Evolutionary conservation across 2,329 filamentous ascomycete genomes (phyloP).

Genomic region (Exophiala bonariae): DNA sequence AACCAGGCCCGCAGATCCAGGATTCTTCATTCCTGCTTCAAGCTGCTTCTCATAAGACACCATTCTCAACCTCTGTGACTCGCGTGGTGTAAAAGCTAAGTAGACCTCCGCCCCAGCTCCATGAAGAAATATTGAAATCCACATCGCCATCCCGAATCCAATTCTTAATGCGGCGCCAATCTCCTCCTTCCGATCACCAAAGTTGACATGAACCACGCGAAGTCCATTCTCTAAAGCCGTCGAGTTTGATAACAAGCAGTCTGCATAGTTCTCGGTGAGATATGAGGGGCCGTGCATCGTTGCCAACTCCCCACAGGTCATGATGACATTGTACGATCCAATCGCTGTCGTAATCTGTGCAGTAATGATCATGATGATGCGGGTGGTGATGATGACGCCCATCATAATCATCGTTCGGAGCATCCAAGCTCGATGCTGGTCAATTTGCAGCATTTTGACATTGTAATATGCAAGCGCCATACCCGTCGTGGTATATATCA

Average conservation of each 20-base stretch:
- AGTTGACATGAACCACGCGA: conserved; percentile 8
- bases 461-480: conserved; percentile 53
- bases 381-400: conserved; percentile 28
- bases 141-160: conserved; percentile 15
- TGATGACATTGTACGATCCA: conserved; percentile 36
- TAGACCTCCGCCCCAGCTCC: conserved; percentile 15
- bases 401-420: conserved; percentile 49
- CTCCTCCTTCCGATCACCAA: conserved; percentile 5
- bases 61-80: conserved; percentile 12
- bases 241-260: conserved; percentile 2
- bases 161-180: conserved; percentile 9
- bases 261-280: neutral
- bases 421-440: conserved; percentile 65
- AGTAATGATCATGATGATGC: conserved; percentile 41
- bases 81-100: conserved; percentile 16
- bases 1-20: conserved; percentile 10
- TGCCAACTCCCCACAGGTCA: conserved; percentile 42
- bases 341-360: conserved; percentile 40
- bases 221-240: neutral
- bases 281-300: conserved; percentile 6
- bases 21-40: conserved; percentile 8
- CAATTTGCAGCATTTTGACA: conserved; percentile 60
- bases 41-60: conserved; percentile 15
- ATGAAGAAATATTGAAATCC: conserved; percentile 15
- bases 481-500: conserved; percentile 44